Evolutionary conservation across 2,329 filamentous ascomycete genomes (phyloP).

Genomic region (Lithohypha guttulata): DNA sequence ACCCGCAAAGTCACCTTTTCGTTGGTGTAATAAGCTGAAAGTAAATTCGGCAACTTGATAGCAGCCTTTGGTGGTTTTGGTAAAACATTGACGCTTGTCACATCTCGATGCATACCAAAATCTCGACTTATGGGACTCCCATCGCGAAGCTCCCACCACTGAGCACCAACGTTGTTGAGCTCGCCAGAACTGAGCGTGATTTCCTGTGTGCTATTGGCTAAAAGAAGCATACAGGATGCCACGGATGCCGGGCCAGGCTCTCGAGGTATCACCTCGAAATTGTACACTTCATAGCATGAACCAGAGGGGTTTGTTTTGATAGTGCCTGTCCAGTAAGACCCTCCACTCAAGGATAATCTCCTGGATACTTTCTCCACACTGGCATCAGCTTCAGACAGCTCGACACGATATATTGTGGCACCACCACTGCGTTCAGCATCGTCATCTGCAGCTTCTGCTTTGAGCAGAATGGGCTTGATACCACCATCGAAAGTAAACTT

Average conservation of each 20-base stretch:
- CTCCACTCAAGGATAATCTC: slow-evolving; percentile 1
- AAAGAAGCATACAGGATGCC: slow-evolving; percentile 49
- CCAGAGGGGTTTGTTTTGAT: slow-evolving; percentile 41
- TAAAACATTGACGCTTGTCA: slow-evolving; percentile 56
- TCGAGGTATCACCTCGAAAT: slow-evolving; percentile 61
- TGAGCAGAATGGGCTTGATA: slow-evolving; percentile 33
- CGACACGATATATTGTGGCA: slow-evolving; percentile 25
- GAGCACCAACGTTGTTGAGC: slow-evolving; percentile 25
- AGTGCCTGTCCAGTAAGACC: not conserved
- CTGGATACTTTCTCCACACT: not conserved
- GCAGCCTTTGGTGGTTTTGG: slow-evolving; percentile 89
- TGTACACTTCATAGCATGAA: slow-evolving; percentile 58
- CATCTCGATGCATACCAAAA: slow-evolving; percentile 37
- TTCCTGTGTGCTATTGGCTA: slow-evolving; percentile 56
- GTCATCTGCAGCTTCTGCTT: slow-evolving; percentile 24
- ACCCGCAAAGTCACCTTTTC: slow-evolving; percentile 61
- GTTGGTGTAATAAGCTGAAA: slow-evolving; percentile 72
- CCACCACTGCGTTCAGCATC: slow-evolving; percentile 18
- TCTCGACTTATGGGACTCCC: slow-evolving; percentile 28
- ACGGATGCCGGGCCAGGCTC: slow-evolving; percentile 71
- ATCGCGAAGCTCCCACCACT: slow-evolving; percentile 34
- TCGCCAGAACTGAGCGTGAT: slow-evolving; percentile 54
- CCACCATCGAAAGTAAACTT: slow-evolving; percentile 44
- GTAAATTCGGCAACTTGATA: slow-evolving; percentile 52
- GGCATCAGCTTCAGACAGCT: slow-evolving; percentile 25